phyloP scores from a whole-genome alignment of 2,329 filamentous ascomycete species.

The Elsinoe ampelina region DNA sequence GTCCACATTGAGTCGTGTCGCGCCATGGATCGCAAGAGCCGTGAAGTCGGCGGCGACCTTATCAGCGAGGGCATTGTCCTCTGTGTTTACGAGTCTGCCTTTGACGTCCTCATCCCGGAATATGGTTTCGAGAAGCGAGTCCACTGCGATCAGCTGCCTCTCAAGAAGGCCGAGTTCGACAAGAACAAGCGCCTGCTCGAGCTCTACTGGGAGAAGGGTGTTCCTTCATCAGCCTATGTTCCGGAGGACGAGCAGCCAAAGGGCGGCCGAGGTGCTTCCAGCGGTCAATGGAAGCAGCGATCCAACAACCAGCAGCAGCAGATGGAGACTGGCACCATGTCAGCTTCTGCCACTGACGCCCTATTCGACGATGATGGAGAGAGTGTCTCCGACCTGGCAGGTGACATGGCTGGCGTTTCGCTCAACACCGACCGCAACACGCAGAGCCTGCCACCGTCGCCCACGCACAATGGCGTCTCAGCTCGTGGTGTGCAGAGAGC shows the following conservation, averaged over 20 bases:
- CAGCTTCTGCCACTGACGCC: conserved; percentile 87
- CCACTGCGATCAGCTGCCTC: conserved; percentile 91
- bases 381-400: conserved; percentile 77
- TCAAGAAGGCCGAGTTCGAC: conserved; percentile 98
- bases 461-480: conserved; percentile 62
- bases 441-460: conserved; percentile 90
- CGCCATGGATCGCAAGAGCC: conserved; percentile 83
- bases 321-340: conserved; percentile 89
- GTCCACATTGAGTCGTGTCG: conserved; percentile 97
- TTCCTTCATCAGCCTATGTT: conserved; percentile 89
- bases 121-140: conserved; percentile 99
- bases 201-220: conserved; percentile 99
- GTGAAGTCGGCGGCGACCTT: conserved; percentile 79
- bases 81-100: conserved; percentile 96
- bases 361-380: conserved; percentile 91
- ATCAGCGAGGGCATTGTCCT: conserved; percentile 94
- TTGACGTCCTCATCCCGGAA: conserved; percentile 94
- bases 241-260: conserved; percentile 95
- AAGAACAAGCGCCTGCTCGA: conserved; percentile 92
- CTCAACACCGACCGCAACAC: conserved; percentile 74
- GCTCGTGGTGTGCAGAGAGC: conserved; percentile 70
- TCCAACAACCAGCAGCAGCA: conserved; percentile 88
- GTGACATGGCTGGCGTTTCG: conserved; percentile 77
- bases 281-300: conserved; percentile 69
- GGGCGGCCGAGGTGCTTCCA: conserved; percentile 58